Base-by-base conservation (phyloP, 2,329 filamentous ascomycete species). In the Raffaelea arxii region DNA sequence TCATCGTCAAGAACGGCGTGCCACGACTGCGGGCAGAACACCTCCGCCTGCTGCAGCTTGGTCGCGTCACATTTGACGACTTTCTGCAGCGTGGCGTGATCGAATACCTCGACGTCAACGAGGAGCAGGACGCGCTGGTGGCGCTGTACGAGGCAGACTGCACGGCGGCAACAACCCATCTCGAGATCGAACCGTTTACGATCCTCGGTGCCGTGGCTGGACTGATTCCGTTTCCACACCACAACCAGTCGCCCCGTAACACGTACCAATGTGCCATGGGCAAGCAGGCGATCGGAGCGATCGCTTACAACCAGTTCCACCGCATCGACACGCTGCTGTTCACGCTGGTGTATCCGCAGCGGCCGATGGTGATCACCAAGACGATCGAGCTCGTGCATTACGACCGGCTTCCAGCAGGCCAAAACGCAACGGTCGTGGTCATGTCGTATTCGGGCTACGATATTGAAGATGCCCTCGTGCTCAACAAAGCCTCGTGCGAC, bases 241-340 rank as follows among this genome's bases (percentile, higher is more conserved):
- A 98, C 71, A 98, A 98, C 65, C 92, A 98, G 64, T 98, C 94
- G 16, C 92, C 92, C 10, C 78, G 92, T 74, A 98, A 98, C 62
- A 98, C 92, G 1, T 98, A 98, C 60, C 91, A 97, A 73, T 96
- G 91, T 68, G 92, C 92, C 67, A 98, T 98, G 92, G 92, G 92
- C 77, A 98, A 98, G 69, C 92, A 98, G 84, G 92, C 92, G 35
- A 97, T 98, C 62, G 92, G 92, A 27, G 90, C 91, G 27, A 97
- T 98, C 61, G 92, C 91, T 16, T 94, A 95, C 61, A 98, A 98
- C 61, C 92, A 98, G 64, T 95, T 96, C 68, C 86, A 91, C 58
- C 83, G 92, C 47, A 96, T 98, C 62, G 92, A 98, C 59, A 97
- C 91, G 0, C 74, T 98, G 16, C 78, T 98, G 6, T 97, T 96